Evolutionary conservation across 148 eudicot species (phyloP), one percentile per base, ranked within the genome.

Genomic region (Arbutus unedo): DNA sequence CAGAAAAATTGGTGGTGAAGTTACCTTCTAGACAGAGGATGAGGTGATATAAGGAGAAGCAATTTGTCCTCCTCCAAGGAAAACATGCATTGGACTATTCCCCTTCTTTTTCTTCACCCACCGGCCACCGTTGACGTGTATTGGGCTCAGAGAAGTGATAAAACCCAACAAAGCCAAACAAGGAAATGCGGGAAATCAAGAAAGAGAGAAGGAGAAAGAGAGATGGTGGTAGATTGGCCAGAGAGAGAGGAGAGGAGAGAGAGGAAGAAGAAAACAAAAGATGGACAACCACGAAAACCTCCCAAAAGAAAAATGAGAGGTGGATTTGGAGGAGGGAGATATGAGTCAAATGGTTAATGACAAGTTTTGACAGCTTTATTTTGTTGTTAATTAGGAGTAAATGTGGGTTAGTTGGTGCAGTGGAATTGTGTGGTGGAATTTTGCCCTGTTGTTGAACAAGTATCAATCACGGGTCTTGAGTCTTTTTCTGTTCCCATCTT

Each of bases 201-300:
- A 31, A 31, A 31, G 38, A 31, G 38, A 31, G 38, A 31, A 31
- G 38, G 38, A 31, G 38, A 31, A n/a, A 3, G 25, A 44, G 78
- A 44, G 45, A 23, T 14, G n/a, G 19, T 78, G 74, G 47, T 15
- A 31, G 48, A 68, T 38, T 66, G 25, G 8, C 25, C 6, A 7
- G 47, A 66, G 50, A 66, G 8, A 19, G 59, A 49, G 60, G 74
- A 51, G 50, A 50, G 83, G 49, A 14, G 67, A 47, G 68, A 41
- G 43, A 16, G 67, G 16, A n/a, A 76, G 23, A 55, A 47, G 49
- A 77, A 81, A 21, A 53, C 38, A 67, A 81, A 21, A n/a, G 74
- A 44, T 77, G 86, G 84, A 83, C 59, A 71, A 31, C 84, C 86
- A 86, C 86, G 51, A 84, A 87, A 82, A 84, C 41, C 85, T 79